These are phyloP conservation scores for Ustilago xerochloae DNA, from an alignment of 1,284 basidiomycete species.

Conservation along the genomic window DNA sequence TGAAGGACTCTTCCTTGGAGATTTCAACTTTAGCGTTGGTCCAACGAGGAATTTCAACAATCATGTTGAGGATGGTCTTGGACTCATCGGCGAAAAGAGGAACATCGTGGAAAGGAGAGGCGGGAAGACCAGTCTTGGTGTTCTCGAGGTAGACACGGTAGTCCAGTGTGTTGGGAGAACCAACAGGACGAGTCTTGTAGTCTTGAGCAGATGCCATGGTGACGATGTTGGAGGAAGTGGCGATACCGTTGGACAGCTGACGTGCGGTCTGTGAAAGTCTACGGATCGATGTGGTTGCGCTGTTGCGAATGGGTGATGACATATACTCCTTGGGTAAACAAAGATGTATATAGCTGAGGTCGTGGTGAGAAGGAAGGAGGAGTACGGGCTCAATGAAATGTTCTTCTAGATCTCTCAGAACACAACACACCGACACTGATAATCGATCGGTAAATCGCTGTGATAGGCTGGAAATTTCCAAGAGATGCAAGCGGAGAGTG, in stretches of 20 bases:
- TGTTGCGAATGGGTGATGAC: slow-evolving; percentile 33
- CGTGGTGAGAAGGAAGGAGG: background rate
- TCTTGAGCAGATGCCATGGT: slow-evolving; percentile 58
- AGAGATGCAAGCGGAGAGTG: too few relatives aligned
- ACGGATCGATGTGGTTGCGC: slow-evolving; percentile 39
- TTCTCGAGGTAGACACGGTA: slow-evolving; percentile 91
- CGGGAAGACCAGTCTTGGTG: slow-evolving; percentile 60
- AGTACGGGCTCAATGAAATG: background rate
- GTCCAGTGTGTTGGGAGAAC: slow-evolving; percentile 91
- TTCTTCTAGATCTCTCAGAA: too few relatives aligned
- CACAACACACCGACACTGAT: too few relatives aligned
- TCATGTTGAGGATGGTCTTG: slow-evolving; percentile 74
- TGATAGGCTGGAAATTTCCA: too few relatives aligned
- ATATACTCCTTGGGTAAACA: slow-evolving; percentile 22
- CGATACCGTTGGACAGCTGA: slow-evolving; percentile 49
- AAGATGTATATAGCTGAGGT: slow-evolving; percentile 3
- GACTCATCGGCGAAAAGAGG: slow-evolving; percentile 67
- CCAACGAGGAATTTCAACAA: slow-evolving; percentile 92
- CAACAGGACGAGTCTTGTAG: slow-evolving; percentile 81
- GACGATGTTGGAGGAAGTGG: background rate
- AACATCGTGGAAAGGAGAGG: slow-evolving; percentile 67
- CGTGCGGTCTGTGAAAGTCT: slow-evolving; percentile 58
- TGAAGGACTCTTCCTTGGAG: slow-evolving; percentile 95
- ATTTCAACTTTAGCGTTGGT: slow-evolving; percentile 98
- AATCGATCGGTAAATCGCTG: too few relatives aligned